Percentiles rank a stretch among this genome's conserved stretches.
phyloP scores from a whole-genome alignment of 2,329 filamentous ascomycete species.

The Cercospora brassicicola region DNA sequence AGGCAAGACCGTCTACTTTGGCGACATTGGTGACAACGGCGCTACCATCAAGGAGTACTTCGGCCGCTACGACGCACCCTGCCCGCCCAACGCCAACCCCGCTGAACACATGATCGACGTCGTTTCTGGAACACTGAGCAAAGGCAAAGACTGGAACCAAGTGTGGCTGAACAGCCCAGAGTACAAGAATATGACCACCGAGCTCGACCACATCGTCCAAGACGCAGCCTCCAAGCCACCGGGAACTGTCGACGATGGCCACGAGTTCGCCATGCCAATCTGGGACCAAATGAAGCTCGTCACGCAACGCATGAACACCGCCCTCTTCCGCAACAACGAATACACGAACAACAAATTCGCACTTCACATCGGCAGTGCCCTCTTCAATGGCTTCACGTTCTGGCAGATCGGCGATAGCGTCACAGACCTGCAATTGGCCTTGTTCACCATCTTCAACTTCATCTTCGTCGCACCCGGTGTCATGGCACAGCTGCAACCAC shows the following conservation, averaged over 20 bases:
- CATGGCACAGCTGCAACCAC: slow-evolving; percentile 59
- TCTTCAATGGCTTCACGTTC: slow-evolving; percentile 54
- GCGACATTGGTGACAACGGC: slow-evolving; percentile 53
- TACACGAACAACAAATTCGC: slow-evolving; percentile 66
- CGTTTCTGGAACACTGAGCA: slow-evolving; percentile 48
- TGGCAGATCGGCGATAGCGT: slow-evolving; percentile 44
- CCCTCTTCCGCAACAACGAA: slow-evolving; percentile 65
- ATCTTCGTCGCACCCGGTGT: slow-evolving; percentile 46
- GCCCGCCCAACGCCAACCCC: slow-evolving; percentile 54
- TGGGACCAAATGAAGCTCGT: slow-evolving; percentile 46
- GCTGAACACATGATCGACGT: slow-evolving; percentile 56
- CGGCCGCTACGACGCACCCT: slow-evolving; percentile 54
- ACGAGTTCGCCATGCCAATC: slow-evolving; percentile 49
- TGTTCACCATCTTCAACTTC: slow-evolving; percentile 41
- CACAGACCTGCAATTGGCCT: slow-evolving; percentile 41
- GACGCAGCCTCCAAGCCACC: slow-evolving; percentile 41
- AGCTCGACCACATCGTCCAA: slow-evolving; percentile 45
- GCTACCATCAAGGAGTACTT: slow-evolving; percentile 52
- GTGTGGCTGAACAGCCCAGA: slow-evolving; percentile 46
- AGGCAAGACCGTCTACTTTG: slow-evolving; percentile 67
- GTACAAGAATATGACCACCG: slow-evolving; percentile 41
- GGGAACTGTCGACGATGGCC: slow-evolving; percentile 44
- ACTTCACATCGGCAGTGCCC: slow-evolving; percentile 53
- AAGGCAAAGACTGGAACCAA: slow-evolving; percentile 46
- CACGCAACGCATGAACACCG: slow-evolving; percentile 53